Evolutionary conservation across 2,329 filamentous ascomycete genomes (phyloP).

Genomic region (Metarhizium anisopliae): DNA sequence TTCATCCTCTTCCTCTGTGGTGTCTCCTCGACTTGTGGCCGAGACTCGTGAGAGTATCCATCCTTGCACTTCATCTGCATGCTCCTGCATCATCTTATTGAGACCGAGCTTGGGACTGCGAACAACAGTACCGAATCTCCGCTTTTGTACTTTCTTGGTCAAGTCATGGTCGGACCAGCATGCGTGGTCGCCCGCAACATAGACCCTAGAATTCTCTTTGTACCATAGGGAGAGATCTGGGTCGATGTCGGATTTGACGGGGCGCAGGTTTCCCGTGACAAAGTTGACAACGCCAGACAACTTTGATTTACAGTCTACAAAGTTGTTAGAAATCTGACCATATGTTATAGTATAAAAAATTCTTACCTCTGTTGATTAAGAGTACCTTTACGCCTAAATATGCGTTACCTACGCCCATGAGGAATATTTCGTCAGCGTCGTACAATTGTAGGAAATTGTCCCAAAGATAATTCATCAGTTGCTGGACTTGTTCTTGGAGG

Average conservation of each 20-base stretch:
- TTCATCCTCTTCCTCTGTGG: constrained; percentile 38
- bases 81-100: constrained; percentile 47
- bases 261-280: constrained; percentile 66
- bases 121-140: constrained; percentile 50
- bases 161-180: constrained; percentile 63
- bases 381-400: constrained; percentile 78
- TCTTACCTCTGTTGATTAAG: constrained; percentile 62
- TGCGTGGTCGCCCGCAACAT: constrained; percentile 64
- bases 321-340: constrained; percentile 8
- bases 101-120: constrained; percentile 40
- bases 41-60: constrained; percentile 39
- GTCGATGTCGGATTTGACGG: constrained; percentile 71
- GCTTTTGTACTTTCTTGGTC: constrained; percentile 48
- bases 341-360: neutral
- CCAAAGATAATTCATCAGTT: constrained; percentile 83
- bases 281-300: constrained; percentile 73
- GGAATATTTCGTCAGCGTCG: constrained; percentile 63
- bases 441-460: constrained; percentile 89
- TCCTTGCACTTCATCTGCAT: constrained; percentile 39
- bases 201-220: constrained; percentile 69
- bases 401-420: constrained; percentile 85
- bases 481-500: constrained; percentile 53
- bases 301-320: constrained; percentile 51
- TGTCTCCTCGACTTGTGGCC: constrained; percentile 28
- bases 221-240: constrained; percentile 73